phyloP scores from a whole-genome alignment of 1,284 basidiomycete genomes.

The Peniophora sp. region DNA sequence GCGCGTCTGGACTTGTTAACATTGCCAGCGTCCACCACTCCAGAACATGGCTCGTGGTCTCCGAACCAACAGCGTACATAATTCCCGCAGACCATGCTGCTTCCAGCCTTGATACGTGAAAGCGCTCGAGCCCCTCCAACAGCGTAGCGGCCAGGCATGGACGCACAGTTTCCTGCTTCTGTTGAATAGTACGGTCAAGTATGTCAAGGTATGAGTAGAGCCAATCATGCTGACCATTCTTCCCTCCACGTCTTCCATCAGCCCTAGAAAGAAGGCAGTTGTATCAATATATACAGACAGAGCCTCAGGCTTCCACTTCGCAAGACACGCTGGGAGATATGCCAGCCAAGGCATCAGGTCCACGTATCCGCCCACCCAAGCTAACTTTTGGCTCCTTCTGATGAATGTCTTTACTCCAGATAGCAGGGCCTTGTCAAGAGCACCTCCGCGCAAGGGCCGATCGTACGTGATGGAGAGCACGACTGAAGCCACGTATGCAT shows the following conservation, averaged over 20 bases:
- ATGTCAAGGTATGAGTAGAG: background rate
- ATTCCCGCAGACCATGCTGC: background rate
- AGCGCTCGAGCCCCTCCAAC: background rate
- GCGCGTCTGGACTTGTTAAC: background rate
- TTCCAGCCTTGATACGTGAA: background rate
- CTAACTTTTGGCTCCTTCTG: no score
- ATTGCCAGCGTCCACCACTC: background rate
- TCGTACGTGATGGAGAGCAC: background rate
- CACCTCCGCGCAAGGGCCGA: background rate
- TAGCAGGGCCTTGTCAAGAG: background rate
- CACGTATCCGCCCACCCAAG: background rate
- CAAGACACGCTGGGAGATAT: background rate
- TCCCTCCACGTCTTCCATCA: background rate
- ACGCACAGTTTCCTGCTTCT: background rate
- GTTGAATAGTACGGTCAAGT: background rate
- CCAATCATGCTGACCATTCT: background rate
- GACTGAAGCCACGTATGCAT: background rate
- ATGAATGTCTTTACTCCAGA: background rate
- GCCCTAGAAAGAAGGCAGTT: background rate
- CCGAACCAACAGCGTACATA: background rate
- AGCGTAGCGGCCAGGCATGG: background rate
- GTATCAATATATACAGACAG: no score
- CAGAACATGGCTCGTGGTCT: background rate
- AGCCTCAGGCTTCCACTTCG: background rate
- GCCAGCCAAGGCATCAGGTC: background rate